Conservation (phyloP, 2,329 filamentous ascomycete genomes). For the Colletotrichum higginsianum region DNA sequence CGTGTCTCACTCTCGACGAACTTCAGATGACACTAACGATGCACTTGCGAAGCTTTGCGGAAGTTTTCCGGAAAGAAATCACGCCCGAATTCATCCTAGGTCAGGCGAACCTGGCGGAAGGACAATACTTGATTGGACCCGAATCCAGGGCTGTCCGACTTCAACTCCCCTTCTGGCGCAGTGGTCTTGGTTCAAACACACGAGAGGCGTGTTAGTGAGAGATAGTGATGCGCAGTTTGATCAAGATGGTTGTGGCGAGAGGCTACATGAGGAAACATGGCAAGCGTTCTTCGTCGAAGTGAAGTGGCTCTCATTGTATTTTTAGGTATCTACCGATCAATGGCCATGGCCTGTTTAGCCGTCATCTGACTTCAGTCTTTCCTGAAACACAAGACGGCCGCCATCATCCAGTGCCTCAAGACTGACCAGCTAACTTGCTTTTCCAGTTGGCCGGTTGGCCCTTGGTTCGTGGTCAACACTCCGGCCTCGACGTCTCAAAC, state of each 20-base stretch:
- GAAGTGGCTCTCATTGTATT: not conserved
- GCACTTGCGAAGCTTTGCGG: not conserved
- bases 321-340: too few species aligned
- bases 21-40: slow-evolving; percentile 24
- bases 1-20: not conserved
- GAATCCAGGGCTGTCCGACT: not conserved
- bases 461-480: not conserved
- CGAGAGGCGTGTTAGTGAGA: not conserved
- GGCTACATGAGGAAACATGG: too few species aligned
- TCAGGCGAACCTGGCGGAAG: slow-evolving; percentile 3
- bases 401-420: not conserved
- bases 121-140: slow-evolving; percentile 8
- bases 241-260: too few species aligned
- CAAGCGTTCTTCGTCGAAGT: not conserved
- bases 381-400: not conserved
- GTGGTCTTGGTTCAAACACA: not conserved
- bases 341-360: not conserved
- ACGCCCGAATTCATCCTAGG: not conserved
- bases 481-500: not conserved
- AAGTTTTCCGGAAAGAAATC: not conserved
- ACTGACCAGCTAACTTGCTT: not conserved
- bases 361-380: not conserved
- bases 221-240: not conserved
- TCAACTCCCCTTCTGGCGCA: not conserved
- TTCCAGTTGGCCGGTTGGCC: too few species aligned